Percentiles rank a stretch among this genome's conserved stretches.
Conservation (phyloP, 2,329 filamentous ascomycete species). For the Aureobasidium sp. region DNA sequence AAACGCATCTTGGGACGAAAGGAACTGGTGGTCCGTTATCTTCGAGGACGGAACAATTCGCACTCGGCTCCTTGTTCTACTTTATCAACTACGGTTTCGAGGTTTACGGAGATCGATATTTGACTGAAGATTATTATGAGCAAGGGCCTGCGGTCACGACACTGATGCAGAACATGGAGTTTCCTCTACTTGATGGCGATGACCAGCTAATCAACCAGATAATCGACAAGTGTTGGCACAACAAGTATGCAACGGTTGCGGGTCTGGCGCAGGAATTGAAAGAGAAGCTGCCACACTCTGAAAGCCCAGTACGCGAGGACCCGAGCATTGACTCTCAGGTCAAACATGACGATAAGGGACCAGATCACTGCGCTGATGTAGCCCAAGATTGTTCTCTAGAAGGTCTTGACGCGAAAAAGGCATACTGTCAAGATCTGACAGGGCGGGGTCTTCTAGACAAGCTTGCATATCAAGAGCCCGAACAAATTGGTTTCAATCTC, state of each 20-base stretch:
- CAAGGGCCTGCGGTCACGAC: neutral
- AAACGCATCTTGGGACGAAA: neutral
- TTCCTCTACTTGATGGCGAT: neutral
- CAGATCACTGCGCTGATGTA: no score
- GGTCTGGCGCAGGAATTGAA: neutral
- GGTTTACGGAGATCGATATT: neutral
- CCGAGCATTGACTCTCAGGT: no score
- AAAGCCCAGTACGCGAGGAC: no score
- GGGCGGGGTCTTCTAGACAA: neutral
- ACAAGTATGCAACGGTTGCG: neutral
- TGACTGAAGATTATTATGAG: neutral
- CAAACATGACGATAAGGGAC: no score
- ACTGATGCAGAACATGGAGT: neutral
- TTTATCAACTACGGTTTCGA: neutral
- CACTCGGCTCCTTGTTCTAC: neutral
- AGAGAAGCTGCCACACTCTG: neutral
- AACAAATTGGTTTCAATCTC: neutral
- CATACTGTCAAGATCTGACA: neutral
- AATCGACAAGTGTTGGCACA: neutral
- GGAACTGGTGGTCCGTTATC: neutral
- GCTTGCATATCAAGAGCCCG: neutral
- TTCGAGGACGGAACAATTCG: neutral
- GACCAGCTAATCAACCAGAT: neutral
- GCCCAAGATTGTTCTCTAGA: no score
- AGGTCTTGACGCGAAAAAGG: neutral